Percentiles rank a stretch among this genome's conserved stretches.
Evolutionary conservation across 2,329 filamentous ascomycete species (phyloP).

Genomic region (Mycocentrospora acerina): DNA sequence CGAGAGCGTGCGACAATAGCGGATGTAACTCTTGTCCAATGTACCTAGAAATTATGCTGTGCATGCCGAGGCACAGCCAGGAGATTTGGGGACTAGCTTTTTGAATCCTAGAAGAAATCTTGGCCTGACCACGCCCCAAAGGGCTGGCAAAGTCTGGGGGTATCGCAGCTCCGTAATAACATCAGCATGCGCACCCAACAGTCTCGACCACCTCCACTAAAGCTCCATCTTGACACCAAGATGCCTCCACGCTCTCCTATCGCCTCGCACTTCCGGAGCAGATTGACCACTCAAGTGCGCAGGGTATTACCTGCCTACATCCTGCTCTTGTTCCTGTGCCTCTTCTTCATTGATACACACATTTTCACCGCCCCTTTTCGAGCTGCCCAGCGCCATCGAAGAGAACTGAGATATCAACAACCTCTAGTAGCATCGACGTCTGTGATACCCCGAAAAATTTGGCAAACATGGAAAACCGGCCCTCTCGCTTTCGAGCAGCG

Average conservation of each 20-base stretch:
- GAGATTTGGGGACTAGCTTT: no score
- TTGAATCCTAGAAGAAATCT: no score
- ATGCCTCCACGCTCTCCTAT: constrained; percentile 39
- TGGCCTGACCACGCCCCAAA: constrained; percentile 1
- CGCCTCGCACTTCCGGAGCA: constrained; percentile 34
- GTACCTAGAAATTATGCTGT: no score
- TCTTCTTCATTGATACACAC: constrained; percentile 36
- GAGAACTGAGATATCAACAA: constrained; percentile 38
- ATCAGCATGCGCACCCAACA: constrained; percentile 38
- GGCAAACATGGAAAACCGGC: constrained; percentile 75
- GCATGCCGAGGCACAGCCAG: no score
- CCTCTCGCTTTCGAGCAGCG: constrained; percentile 66
- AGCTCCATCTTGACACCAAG: constrained; percentile 33
- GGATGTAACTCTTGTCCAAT: no score
- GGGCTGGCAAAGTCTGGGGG: constrained; percentile 10
- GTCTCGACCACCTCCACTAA: constrained; percentile 34
- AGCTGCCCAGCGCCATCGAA: constrained; percentile 35
- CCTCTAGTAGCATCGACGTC: constrained; percentile 25
- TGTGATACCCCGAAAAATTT: constrained; percentile 67
- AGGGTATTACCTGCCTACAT: constrained; percentile 38
- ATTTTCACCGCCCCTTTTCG: constrained; percentile 38
- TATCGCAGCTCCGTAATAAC: constrained; percentile 28
- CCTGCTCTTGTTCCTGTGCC: constrained; percentile 29
- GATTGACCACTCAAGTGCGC: constrained; percentile 36
- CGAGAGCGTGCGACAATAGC: no score